Evolutionary conservation across 2,329 filamentous ascomycete species (phyloP).

Genomic region (Hymenoscyphus albidus): DNA sequence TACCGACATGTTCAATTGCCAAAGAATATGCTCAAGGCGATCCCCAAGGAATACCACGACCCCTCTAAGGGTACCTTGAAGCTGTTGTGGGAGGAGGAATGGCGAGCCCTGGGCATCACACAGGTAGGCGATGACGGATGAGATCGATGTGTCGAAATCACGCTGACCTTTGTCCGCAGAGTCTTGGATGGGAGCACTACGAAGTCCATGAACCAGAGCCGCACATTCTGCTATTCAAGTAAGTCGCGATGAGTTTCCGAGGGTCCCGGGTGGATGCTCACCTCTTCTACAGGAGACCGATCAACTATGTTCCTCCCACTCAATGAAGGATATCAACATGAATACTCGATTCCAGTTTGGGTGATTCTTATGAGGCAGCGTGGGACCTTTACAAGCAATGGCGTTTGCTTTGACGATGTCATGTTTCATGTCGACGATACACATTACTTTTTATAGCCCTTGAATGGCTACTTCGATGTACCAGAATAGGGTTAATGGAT

Average conservation of each 20-base stretch:
- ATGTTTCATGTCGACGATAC: constrained; percentile 34
- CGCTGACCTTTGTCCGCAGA: constrained; percentile 50
- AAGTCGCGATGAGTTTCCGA: constrained; percentile 37
- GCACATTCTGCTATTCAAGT: constrained; percentile 99
- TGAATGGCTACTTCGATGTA: constrained; percentile 28
- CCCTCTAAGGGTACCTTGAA: constrained; percentile 86
- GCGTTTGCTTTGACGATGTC: constrained; percentile 34
- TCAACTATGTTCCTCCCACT: constrained; percentile 25
- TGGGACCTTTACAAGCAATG: constrained; percentile 26
- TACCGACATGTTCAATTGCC: constrained; percentile 97
- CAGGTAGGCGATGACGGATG: constrained; percentile 58
- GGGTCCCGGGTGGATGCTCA: constrained; percentile 15
- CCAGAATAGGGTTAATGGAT: constrained; percentile 32
- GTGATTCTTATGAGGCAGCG: constrained; percentile 26
- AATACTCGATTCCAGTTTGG: constrained; percentile 24
- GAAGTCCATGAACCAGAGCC: constrained; percentile 98
- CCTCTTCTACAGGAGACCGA: constrained; percentile 30
- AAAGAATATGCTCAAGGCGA: constrained; percentile 96
- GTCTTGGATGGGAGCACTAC: constrained; percentile 98
- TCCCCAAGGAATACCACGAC: constrained; percentile 93
- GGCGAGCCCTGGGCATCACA: constrained; percentile 94
- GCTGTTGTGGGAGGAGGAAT: constrained; percentile 96
- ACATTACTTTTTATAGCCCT: constrained; percentile 24
- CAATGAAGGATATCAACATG: constrained; percentile 23
- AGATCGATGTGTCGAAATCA: neutral